Conservation (phyloP, 2,329 filamentous ascomycete species). For the Graphilbum fragrans region DNA sequence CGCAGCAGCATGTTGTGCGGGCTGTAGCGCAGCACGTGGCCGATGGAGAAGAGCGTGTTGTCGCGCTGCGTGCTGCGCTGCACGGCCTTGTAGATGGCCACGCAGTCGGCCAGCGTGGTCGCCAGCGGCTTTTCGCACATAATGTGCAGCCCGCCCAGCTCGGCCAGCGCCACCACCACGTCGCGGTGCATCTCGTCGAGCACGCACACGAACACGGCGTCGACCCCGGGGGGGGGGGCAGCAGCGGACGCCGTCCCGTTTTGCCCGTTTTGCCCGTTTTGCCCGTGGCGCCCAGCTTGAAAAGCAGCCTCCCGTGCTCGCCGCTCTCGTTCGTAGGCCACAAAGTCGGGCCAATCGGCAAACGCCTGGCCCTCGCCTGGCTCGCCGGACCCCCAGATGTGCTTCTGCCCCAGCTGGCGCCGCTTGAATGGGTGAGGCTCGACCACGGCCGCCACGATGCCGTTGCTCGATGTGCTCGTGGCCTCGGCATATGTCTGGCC, state of each 20-base stretch:
- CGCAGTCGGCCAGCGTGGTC: conserved; percentile 64
- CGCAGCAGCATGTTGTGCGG: conserved; percentile 83
- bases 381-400: conserved; percentile 52
- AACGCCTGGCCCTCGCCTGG: conserved; percentile 57
- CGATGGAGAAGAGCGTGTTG: conserved; percentile 70
- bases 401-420: conserved; percentile 52
- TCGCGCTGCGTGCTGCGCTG: conserved; percentile 10
- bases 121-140: conserved; percentile 94
- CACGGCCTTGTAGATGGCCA: conserved; percentile 57
- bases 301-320: conserved; percentile 36
- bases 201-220: conserved; percentile 54
- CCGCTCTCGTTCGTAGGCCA: conserved; percentile 57
- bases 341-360: conserved; percentile 59
- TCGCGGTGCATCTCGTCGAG: conserved; percentile 82
- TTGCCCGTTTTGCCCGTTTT: too few relatives aligned
- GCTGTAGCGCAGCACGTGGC: conserved; percentile 86
- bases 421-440: conserved; percentile 75
- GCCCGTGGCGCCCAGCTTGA: conserved; percentile 20
- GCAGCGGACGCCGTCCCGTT: too few relatives aligned
- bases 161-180: conserved; percentile 62
- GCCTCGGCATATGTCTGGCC: conserved; percentile 63
- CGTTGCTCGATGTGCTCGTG: conserved; percentile 51
- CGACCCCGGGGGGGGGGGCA: conserved; percentile 38
- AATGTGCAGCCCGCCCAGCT: conserved; percentile 58
- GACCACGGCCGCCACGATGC: conserved; percentile 63